Evolutionary conservation across 2,329 filamentous ascomycete genomes (phyloP).

Genomic region (Didymella exigua): DNA sequence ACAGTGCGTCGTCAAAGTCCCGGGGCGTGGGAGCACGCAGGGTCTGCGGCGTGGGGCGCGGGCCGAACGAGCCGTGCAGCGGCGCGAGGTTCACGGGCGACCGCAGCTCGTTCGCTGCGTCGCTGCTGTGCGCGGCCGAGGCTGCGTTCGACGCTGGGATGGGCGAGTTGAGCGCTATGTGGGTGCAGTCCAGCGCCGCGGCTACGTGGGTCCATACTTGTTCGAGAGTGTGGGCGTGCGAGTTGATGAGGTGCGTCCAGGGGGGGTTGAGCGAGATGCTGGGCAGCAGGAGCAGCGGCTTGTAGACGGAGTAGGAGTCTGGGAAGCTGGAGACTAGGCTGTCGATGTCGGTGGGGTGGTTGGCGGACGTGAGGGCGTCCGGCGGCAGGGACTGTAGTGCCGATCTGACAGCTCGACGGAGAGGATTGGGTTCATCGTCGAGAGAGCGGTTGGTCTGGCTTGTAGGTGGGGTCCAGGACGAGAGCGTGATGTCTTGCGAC

Average conservation of each 20-base stretch:
- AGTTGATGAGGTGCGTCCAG: constrained; percentile 29
- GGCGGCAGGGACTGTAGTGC: constrained; percentile 23
- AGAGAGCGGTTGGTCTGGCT: not conserved
- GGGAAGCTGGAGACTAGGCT: constrained; percentile 36
- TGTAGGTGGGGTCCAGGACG: constrained; percentile 3
- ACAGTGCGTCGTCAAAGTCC: constrained; percentile 73
- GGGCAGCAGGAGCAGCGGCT: constrained; percentile 63
- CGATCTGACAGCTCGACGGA: constrained; percentile 29
- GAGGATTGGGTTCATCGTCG: constrained; percentile 20
- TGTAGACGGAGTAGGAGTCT: constrained; percentile 61
- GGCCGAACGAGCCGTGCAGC: constrained; percentile 77
- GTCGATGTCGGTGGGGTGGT: constrained; percentile 18
- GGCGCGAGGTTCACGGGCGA: constrained; percentile 73
- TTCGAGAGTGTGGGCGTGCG: constrained; percentile 28
- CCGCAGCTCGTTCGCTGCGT: constrained; percentile 69
- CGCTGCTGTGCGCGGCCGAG: not conserved
- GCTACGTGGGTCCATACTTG: constrained; percentile 38
- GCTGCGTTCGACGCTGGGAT: constrained; percentile 50
- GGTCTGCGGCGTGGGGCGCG: constrained; percentile 34
- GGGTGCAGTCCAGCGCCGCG: constrained; percentile 54
- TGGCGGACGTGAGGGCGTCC: constrained; percentile 17
- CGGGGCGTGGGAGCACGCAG: constrained; percentile 31
- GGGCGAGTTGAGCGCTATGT: constrained; percentile 64
- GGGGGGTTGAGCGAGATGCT: not conserved
- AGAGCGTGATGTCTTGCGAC: constrained; percentile 19